Percentiles rank a stretch among this genome's conserved stretches.
phyloP scores from a whole-genome alignment of 2,329 filamentous ascomycete species.

The Reticulascus tulasneorum region DNA sequence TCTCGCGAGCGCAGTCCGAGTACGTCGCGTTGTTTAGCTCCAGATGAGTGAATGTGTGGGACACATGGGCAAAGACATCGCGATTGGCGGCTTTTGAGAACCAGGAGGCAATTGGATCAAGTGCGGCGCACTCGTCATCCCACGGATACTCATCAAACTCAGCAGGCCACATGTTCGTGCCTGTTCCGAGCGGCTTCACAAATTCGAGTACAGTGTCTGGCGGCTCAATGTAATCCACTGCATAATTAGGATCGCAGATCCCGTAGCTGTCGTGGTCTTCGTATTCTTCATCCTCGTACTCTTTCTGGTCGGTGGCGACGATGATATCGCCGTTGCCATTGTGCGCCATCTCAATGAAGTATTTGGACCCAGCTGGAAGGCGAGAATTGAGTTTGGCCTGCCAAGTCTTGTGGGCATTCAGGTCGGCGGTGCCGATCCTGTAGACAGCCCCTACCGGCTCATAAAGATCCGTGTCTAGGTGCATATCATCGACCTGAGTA shows the following conservation, averaged over 20 bases:
- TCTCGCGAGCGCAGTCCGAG: slow-evolving; percentile 51
- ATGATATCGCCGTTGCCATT: slow-evolving; percentile 46
- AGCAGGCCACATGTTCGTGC: slow-evolving; percentile 43
- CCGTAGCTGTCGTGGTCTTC: slow-evolving; percentile 38
- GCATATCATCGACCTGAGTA: slow-evolving; percentile 61
- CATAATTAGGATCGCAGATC: slow-evolving; percentile 34
- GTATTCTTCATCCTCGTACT: too few species aligned
- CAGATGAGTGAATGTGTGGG: slow-evolving; percentile 59
- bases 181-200: slow-evolving; percentile 44
- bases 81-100: slow-evolving; percentile 44
- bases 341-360: slow-evolving; percentile 50
- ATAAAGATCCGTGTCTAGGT: slow-evolving; percentile 49
- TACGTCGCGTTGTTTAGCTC: slow-evolving; percentile 59
- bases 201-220: slow-evolving; percentile 42
- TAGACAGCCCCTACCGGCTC: slow-evolving; percentile 42
- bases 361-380: slow-evolving; percentile 46
- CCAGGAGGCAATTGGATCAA: slow-evolving; percentile 51
- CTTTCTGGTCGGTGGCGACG: slow-evolving; percentile 46
- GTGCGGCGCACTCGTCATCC: slow-evolving; percentile 42
- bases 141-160: slow-evolving; percentile 49
- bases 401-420: slow-evolving; percentile 43
- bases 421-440: slow-evolving; percentile 42
- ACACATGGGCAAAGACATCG: slow-evolving; percentile 54
- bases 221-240: slow-evolving; percentile 42
- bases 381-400: slow-evolving; percentile 36